Conservation (phyloP, 805 yeast genomes). For the Kurtzmaniella fragi region DNA sequence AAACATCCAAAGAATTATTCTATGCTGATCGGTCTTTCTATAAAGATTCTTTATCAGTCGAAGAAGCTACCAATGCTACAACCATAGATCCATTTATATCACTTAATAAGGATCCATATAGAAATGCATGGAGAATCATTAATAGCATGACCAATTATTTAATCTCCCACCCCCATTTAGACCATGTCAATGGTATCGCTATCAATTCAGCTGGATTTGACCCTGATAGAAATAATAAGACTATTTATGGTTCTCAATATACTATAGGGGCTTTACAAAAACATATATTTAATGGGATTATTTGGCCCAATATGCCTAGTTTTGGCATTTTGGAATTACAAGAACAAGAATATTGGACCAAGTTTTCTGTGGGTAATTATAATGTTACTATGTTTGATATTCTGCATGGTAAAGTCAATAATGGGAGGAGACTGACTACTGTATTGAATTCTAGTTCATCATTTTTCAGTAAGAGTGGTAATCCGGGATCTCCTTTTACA, state of each 20-base stretch:
- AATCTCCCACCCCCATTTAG: conserved; percentile 81
- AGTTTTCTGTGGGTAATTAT: conserved; percentile 14
- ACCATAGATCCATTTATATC: conserved; percentile 20
- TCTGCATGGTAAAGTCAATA: conserved; percentile 24
- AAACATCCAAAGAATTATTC: neutral
- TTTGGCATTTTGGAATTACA: conserved; percentile 20
- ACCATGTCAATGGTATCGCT: conserved; percentile 66
- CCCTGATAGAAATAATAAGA: conserved; percentile 23
- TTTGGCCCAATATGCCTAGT: conserved; percentile 73
- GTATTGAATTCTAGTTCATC: neutral
- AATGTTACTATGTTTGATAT: conserved; percentile 26
- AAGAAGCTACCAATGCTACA: conserved; percentile 19
- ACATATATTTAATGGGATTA: conserved; percentile 63
- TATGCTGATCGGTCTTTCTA: conserved; percentile 20
- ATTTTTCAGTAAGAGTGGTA: conserved; percentile 27
- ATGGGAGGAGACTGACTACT: conserved; percentile 1
- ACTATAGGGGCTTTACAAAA: conserved; percentile 49
- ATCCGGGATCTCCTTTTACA: conserved; percentile 26
- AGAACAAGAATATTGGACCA: conserved; percentile 8
- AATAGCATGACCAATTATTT: conserved; percentile 39
- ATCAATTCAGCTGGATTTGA: conserved; percentile 62
- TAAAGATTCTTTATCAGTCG: conserved; percentile 20
- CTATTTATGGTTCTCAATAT: conserved; percentile 47
- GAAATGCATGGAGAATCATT: conserved; percentile 26
- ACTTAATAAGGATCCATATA: conserved; percentile 17